phyloP scores from a whole-genome alignment of 192 early-diverging fungal species.

The Backusella parvicylindrica region DNA sequence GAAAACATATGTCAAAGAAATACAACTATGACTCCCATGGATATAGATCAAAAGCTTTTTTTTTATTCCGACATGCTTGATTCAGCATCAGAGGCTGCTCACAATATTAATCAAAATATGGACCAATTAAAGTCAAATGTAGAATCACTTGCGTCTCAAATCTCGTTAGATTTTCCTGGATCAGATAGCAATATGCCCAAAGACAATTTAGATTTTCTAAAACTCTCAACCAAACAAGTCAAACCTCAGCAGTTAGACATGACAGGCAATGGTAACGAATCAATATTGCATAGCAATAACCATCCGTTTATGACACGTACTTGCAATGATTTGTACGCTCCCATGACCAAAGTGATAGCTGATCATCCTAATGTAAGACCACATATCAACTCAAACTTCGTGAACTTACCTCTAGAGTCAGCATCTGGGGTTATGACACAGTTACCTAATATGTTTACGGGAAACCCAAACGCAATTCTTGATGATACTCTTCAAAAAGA shows the following conservation, averaged over 20 bases:
- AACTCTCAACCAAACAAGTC: neutral
- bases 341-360: neutral
- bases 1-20: neutral
- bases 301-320: neutral
- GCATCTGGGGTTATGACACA: neutral
- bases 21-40: neutral
- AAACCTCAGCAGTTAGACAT: neutral
- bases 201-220: neutral
- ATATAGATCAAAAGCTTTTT: neutral
- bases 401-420: neutral
- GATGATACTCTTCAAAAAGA: neutral
- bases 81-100: slow-evolving; percentile 2
- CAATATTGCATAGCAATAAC: neutral
- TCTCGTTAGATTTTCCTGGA: slow-evolving; percentile 5
- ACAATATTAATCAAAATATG: slow-evolving; percentile 19
- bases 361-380: neutral
- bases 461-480: neutral
- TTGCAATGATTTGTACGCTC: neutral
- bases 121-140: slow-evolving; percentile 4
- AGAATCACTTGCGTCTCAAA: slow-evolving; percentile 5
- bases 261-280: neutral
- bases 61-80: neutral
- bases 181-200: neutral
- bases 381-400: neutral
- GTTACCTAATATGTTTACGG: neutral